Conservation (phyloP, 768 basidiomycete species). For the Leccinellum luteum region DNA sequence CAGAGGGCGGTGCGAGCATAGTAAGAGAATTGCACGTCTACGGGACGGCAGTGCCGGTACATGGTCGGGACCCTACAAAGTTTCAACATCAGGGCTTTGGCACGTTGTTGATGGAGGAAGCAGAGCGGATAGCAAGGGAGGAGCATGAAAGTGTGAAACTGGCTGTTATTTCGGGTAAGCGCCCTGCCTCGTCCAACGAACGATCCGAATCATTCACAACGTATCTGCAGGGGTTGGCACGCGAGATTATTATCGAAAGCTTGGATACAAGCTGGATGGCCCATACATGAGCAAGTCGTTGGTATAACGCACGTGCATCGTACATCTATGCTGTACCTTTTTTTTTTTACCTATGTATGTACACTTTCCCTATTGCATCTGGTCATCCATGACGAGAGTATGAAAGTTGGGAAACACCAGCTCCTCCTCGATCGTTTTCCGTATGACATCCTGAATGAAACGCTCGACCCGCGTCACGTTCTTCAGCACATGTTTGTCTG, state of each 20-base stretch:
- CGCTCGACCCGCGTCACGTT: conserved; percentile 94
- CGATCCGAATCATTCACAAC: background rate
- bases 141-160: conserved; percentile 96
- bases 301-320: conserved; percentile 30
- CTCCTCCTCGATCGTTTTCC: conserved; percentile 94
- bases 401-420: conserved; percentile 96
- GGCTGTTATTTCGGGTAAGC: conserved; percentile 92
- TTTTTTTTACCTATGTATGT: no score
- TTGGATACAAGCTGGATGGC: conserved; percentile 93
- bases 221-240: conserved; percentile 81
- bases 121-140: conserved; percentile 94
- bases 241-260: conserved; percentile 91
- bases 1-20: conserved; percentile 83
- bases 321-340: conserved; percentile 12
- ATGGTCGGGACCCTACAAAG: conserved; percentile 95
- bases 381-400: conserved; percentile 59
- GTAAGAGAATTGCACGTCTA: conserved; percentile 97
- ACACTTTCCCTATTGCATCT: conserved; percentile 8
- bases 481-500: conserved; percentile 92
- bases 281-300: conserved; percentile 96
- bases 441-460: conserved; percentile 93
- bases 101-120: conserved; percentile 97
- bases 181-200: background rate
- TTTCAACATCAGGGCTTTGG: conserved; percentile 99
- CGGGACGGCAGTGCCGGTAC: conserved; percentile 96